Base-by-base conservation (phyloP, 2,329 filamentous ascomycete species). In the Biscogniauxia marginata region DNA sequence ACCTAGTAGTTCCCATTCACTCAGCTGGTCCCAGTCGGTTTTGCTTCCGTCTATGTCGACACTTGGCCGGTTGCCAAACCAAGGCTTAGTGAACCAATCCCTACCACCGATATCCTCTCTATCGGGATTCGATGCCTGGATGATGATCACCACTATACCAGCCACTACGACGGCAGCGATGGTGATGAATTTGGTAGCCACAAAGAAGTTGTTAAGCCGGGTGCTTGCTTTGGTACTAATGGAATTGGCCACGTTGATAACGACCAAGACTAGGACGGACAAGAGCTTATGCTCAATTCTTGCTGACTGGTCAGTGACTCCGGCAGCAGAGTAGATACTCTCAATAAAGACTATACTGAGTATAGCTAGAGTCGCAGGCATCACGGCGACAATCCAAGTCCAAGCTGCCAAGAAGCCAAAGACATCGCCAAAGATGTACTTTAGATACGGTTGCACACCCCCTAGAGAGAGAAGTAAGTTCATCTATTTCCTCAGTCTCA, bases 351-450 rank as follows among this genome's bases (percentile, higher is more conserved):
- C 83, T 59, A 87, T 86, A 64, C 80, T 81, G 23, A 87, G 76
- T 48, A 87, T 87, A 8, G 84, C 84, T 57, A 86, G 76, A 0
- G 84, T 85, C 0, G 84, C 83, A 0, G 85, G 85, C 78, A 86
- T 87, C 21, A 86, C 80, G 19, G 81, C 83, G 5, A 87, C 77
- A 53, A 87, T 80, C 81, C 84, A 87, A 0, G 84, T 84, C 84
- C 84, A 88, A 0, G 84, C 83, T 5, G 83, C 83, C 4, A 87
- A 68, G 63, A 86, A 87, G n/a, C 84, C 84, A 49, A 80, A 79
- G 2, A 82, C 71, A 50, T 86, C 83, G 24, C 84, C 84, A 58
- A 79, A 87, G 30, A 86, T 80, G 66, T 84, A 79, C 61, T 79
- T 77, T 6, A 88, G 75, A 61, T 85, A 87, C 13, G 84, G 83